Evolutionary conservation across 129 eudicot genomes (phyloP).

Genomic region (Chrysanthemum makinoi): DNA sequence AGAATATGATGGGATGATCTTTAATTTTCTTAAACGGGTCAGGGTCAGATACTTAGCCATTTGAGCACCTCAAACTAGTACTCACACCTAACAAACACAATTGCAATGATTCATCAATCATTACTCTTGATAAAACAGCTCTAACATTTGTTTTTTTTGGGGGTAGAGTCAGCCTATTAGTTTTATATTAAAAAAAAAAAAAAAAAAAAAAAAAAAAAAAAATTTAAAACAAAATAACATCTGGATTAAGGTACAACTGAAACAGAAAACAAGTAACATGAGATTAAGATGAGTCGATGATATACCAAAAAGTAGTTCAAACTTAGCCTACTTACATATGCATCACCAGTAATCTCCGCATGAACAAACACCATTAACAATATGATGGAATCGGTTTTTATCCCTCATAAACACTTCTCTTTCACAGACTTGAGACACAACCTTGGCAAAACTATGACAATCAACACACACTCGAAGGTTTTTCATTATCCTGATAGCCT

Average conservation of each 20-base stretch:
- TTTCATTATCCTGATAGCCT: slow-evolving; percentile 63
- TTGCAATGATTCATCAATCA: not conserved
- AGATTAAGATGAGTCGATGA: not conserved
- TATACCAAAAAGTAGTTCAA: not conserved
- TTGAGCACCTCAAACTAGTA: slow-evolving; percentile 5
- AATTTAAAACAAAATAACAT: not conserved
- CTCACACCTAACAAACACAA: slow-evolving; percentile 12
- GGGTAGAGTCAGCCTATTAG: too few species aligned
- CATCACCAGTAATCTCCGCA: slow-evolving; percentile 79
- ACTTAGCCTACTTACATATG: not conserved
- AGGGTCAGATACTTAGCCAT: not conserved
- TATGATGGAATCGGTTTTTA: slow-evolving; percentile 70
- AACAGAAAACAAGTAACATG: not conserved
- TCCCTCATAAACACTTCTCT: slow-evolving; percentile 73
- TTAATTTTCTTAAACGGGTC: slow-evolving; percentile 10
- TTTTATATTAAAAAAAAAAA: too few species aligned
- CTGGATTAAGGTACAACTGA: not conserved
- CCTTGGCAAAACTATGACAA: slow-evolving; percentile 81
- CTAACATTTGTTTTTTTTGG: too few species aligned
- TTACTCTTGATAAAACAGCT: not conserved
- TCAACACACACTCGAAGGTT: slow-evolving; percentile 80
- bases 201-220: too few species aligned
- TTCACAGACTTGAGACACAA: slow-evolving; percentile 55
- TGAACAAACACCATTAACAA: slow-evolving; percentile 59
- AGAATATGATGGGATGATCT: slow-evolving; percentile 10